Base-by-base conservation (phyloP, 169 alveolate genomes). In the Plasmodium vinckei region DNA sequence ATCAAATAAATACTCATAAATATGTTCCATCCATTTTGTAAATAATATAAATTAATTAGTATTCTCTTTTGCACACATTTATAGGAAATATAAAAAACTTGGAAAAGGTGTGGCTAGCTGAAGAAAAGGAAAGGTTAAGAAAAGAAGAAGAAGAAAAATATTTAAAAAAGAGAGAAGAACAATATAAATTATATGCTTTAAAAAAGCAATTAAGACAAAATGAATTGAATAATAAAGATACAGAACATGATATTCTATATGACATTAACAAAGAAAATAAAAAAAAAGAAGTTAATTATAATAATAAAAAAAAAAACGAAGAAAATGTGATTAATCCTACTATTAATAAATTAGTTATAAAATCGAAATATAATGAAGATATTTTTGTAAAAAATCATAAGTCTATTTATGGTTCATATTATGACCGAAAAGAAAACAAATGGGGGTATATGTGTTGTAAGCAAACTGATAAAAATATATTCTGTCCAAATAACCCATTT, bases 81-180 rank as follows among this genome's bases (percentile, higher is more conserved):
- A 96, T 96, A 44, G 98, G 98, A 49, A 95, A 96, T 73, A 92
- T 94, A 89, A 94, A 95, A 60, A 97, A 98, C 92, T 94, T 97
- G 77, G 99, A 97, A 79, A 96, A 96, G 87, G 99, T 97, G 13
- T 98, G 99, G 99, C 93, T 96, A 39, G 99, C 99, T 19, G 99
- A 98, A 87, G 97, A 98, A 92, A 97, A 97, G 75, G 97, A 95
- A 88, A 94, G 94, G 87, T 98, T 96, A 44, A 97, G 94, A 68
- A 96, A 96, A 72, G 93, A 94, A 89, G 94, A 96, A 88, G 97
- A 96, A 87, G 94, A 95, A 75, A 99, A 97, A 93, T 96, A 96
- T 87, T 89, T 94, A 42, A 98, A 98, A 94, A 97, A 96, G 88
- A 96, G 98, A 63, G 98, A 96, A 86, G 99, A 98, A 92, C 99